Conservation (phyloP, 768 basidiomycete species). For the Pleurotus ostreatus region DNA sequence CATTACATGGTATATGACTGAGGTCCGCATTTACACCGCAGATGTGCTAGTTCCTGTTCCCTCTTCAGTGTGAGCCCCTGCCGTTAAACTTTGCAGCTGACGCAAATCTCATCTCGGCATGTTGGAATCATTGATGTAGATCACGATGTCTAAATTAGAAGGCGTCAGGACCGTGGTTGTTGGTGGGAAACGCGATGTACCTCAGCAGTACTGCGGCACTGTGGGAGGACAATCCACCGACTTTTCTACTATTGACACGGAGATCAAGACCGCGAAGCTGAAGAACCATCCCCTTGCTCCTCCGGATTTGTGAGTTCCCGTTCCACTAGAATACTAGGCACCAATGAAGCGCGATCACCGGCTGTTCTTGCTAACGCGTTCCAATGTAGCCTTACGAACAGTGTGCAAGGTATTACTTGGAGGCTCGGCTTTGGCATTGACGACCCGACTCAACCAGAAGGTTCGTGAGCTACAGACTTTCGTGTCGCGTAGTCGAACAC, state of each 20-base stretch:
- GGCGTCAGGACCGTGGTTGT: slow-evolving; percentile 53
- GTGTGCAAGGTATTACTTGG: slow-evolving; percentile 60
- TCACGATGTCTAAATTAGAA: slow-evolving; percentile 57
- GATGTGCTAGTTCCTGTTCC: slow-evolving; percentile 47
- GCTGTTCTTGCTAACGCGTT: neutral
- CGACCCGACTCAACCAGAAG: slow-evolving; percentile 50
- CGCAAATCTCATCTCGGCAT: neutral
- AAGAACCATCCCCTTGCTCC: slow-evolving; percentile 54
- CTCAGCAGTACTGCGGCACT: slow-evolving; percentile 57
- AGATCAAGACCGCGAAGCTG: slow-evolving; percentile 51
- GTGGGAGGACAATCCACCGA: slow-evolving; percentile 62
- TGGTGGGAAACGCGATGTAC: slow-evolving; percentile 43
- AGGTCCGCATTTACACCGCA: slow-evolving; percentile 11
- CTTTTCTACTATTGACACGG: slow-evolving; percentile 55
- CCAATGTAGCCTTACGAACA: slow-evolving; percentile 42
- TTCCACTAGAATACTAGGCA: neutral
- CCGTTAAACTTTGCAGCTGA: neutral
- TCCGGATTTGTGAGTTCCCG: slow-evolving; percentile 49
- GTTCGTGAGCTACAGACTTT: slow-evolving; percentile 22
- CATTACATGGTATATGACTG: neutral
- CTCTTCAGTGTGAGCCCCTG: slow-evolving; percentile 35
- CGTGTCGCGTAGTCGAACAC: neutral
- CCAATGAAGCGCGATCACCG: neutral
- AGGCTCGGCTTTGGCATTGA: slow-evolving; percentile 55
- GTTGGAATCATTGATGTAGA: slow-evolving; percentile 27